Percentiles rank a stretch among this genome's conserved stretches.
phyloP scores from a whole-genome alignment of 2,329 filamentous ascomycete genomes.

The Diaporthe capsici region DNA sequence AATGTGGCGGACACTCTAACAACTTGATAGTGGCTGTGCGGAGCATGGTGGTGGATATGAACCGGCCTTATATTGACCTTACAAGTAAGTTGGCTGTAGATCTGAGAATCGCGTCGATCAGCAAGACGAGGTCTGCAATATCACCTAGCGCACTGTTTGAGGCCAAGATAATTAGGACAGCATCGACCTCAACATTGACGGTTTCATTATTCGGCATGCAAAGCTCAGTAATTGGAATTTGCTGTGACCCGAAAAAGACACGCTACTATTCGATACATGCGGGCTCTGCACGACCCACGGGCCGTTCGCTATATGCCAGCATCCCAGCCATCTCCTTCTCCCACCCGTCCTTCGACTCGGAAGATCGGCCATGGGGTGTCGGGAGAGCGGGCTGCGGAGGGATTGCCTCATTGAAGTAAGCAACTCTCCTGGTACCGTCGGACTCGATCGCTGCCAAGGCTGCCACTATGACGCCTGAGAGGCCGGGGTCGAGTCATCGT shows the following conservation, averaged over 20 bases:
- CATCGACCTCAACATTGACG: conserved; percentile 1
- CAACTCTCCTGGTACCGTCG: not conserved
- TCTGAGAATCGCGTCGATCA: not conserved
- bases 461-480: conserved; percentile 36
- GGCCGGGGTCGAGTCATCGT: conserved; percentile 27
- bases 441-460: not conserved
- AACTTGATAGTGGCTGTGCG: not conserved
- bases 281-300: conserved; percentile 22
- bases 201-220: conserved; percentile 18
- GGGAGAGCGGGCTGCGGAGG: not conserved
- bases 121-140: not conserved
- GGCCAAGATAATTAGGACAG: not conserved
- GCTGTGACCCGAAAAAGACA: conserved; percentile 30
- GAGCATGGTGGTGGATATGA: not conserved
- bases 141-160: not conserved
- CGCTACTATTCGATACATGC: conserved; percentile 35
- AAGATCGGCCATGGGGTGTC: not conserved
- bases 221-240: conserved; percentile 27
- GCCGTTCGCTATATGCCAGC: conserved; percentile 25
- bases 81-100: not conserved
- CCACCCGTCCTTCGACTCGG: not conserved
- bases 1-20: not conserved
- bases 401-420: not conserved
- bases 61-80: not conserved
- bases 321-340: conserved; percentile 1